Evolutionary conservation across 2,329 filamentous ascomycete genomes (phyloP).

Genomic region (Cordyceps cicadae): DNA sequence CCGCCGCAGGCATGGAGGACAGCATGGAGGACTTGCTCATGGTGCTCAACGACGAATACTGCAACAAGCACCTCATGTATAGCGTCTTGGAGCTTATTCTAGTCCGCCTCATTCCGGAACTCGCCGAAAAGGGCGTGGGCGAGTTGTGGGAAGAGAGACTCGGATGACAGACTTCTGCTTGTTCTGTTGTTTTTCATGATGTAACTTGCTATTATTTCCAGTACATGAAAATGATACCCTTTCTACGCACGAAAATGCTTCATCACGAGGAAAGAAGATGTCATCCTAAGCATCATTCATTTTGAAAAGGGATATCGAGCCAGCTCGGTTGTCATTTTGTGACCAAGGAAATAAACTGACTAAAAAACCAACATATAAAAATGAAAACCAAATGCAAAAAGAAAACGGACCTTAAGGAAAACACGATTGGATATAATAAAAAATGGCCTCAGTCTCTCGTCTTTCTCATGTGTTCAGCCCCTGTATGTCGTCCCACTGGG

Average conservation of each 20-base stretch:
- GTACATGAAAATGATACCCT: slow-evolving; percentile 2
- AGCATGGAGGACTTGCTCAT: slow-evolving; percentile 62
- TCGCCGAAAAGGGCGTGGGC: slow-evolving; percentile 61
- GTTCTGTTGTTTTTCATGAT: background rate
- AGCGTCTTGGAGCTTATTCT: slow-evolving; percentile 72
- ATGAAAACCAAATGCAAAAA: slow-evolving; percentile 9
- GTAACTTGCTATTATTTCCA: background rate
- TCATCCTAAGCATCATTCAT: background rate
- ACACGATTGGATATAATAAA: slow-evolving; percentile 13
- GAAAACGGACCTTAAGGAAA: no score
- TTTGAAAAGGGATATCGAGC: background rate
- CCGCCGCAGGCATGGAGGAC: slow-evolving; percentile 33
- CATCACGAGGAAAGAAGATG: background rate
- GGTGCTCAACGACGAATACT: slow-evolving; percentile 72
- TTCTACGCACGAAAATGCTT: background rate
- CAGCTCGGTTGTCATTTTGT: slow-evolving; percentile 5
- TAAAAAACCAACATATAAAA: background rate
- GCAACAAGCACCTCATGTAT: slow-evolving; percentile 89
- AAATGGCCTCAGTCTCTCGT: background rate
- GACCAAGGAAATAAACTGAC: slow-evolving; percentile 4
- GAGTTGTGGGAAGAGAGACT: slow-evolving; percentile 70
- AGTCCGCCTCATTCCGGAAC: slow-evolving; percentile 75
- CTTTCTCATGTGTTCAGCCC: background rate
- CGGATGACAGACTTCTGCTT: slow-evolving; percentile 17
- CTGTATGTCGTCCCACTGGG: background rate